Evolutionary conservation across 768 basidiomycete species (phyloP).

Genomic region (Auricularia sp.): DNA sequence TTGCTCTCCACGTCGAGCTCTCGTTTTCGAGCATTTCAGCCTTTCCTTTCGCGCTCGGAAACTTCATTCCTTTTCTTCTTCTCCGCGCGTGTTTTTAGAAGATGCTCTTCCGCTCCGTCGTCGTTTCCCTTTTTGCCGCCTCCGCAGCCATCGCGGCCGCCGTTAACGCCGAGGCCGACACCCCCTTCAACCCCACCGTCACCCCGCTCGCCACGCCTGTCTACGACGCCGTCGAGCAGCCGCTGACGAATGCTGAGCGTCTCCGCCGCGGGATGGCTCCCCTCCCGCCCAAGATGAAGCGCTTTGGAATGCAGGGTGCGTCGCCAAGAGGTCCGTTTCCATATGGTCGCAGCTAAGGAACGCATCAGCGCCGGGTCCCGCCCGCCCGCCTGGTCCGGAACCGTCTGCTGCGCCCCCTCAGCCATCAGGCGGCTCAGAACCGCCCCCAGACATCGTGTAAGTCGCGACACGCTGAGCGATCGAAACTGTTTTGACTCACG

Average conservation of each 20-base stretch:
- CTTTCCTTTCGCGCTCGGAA: not conserved
- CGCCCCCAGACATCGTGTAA: not conserved
- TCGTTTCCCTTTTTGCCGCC: not conserved
- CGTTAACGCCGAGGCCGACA: not conserved
- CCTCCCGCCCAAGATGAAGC: not conserved
- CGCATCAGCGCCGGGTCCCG: not conserved
- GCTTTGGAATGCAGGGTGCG: conserved; percentile 1
- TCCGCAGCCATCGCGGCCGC: not conserved
- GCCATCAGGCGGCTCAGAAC: not conserved
- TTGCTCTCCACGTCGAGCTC: not conserved
- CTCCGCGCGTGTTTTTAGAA: not conserved
- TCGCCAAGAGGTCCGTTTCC: not conserved
- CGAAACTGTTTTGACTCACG: too few relatives aligned
- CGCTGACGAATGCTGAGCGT: not conserved
- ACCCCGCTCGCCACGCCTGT: not conserved
- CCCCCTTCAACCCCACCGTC: not conserved
- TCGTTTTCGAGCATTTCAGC: not conserved
- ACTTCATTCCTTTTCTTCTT: not conserved
- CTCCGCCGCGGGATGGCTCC: not conserved
- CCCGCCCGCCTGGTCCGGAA: not conserved
- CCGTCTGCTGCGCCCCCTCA: not conserved
- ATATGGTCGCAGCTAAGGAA: not conserved
- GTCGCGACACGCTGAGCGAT: not conserved
- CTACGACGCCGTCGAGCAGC: not conserved
- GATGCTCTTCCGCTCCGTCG: conserved; percentile 1